phyloP scores from a whole-genome alignment of 2,329 filamentous ascomycete species.

The Dryadomyces sulphureus region DNA sequence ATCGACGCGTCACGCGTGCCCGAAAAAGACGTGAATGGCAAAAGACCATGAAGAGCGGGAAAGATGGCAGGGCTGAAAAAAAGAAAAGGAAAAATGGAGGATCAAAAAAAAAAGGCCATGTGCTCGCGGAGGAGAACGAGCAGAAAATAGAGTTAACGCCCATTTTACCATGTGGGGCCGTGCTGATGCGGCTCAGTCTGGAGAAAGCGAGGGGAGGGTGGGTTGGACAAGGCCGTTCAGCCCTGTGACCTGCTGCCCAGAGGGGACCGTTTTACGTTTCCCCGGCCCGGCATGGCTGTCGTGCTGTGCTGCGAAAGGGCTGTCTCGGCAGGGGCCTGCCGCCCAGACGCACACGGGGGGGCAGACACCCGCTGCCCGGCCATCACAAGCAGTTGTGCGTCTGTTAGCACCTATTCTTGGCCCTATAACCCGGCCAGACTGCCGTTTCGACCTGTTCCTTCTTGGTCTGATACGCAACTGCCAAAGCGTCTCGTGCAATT shows the following conservation, averaged over 20 bases:
- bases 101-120: not conserved
- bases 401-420: too few relatives aligned
- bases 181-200: constrained; percentile 9
- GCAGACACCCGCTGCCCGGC: not conserved
- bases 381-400: not conserved
- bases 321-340: not conserved
- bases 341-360: not conserved
- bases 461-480: too few relatives aligned
- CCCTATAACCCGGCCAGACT: too few relatives aligned
- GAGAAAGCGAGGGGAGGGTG: constrained; percentile 1
- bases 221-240: constrained; percentile 1
- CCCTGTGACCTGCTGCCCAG: not conserved
- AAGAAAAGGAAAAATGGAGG: constrained; percentile 2
- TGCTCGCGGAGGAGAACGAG: not conserved
- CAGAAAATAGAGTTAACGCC: constrained; percentile 8
- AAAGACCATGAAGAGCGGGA: not conserved
- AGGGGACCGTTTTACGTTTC: not conserved
- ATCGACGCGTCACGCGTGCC: too few relatives aligned
- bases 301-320: not conserved
- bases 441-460: too few relatives aligned
- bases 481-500: too few relatives aligned
- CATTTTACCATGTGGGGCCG: constrained; percentile 11
- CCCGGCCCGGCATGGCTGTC: not conserved
- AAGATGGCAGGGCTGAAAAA: not conserved
- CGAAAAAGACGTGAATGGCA: not conserved